Conservation (phyloP, 164 flowering plant genomes). For the Vitis cinerea region DNA sequence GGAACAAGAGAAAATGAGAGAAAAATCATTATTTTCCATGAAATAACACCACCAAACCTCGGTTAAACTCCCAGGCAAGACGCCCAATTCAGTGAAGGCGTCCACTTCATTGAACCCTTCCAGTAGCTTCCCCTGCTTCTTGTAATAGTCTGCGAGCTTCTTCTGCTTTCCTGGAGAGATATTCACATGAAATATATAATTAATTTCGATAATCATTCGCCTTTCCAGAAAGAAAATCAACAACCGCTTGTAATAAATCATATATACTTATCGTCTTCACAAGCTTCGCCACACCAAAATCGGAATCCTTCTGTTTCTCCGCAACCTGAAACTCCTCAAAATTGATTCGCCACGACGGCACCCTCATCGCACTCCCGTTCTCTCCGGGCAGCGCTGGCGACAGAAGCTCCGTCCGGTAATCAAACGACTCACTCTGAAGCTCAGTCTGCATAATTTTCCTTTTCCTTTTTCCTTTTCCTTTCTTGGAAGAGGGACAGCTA, state of each 20-base stretch:
- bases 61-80: slow-evolving; percentile 47
- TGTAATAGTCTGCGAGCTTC: slow-evolving; percentile 64
- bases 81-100: slow-evolving; percentile 50
- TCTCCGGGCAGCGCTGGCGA: slow-evolving; percentile 11
- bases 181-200: neutral
- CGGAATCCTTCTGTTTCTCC: slow-evolving; percentile 3
- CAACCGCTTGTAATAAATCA: neutral
- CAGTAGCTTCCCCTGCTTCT: slow-evolving; percentile 69
- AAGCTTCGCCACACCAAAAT: slow-evolving; percentile 3
- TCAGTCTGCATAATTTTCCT: slow-evolving; percentile 5
- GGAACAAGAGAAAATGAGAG: neutral
- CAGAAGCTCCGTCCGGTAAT: slow-evolving; percentile 23
- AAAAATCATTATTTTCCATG: neutral
- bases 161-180: slow-evolving; percentile 39
- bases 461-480: too few relatives aligned
- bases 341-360: slow-evolving; percentile 21
- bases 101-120: slow-evolving; percentile 76
- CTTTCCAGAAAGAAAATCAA: neutral
- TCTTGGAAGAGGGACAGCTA: neutral
- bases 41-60: slow-evolving; percentile 37
- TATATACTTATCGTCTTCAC: slow-evolving; percentile 9
- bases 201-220: neutral
- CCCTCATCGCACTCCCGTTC: neutral
- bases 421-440: slow-evolving; percentile 21
- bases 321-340: slow-evolving; percentile 17